Evolutionary conservation across 208 protist genomes (phyloP), one percentile per base, ranked within the genome.

Genomic region (Crithidia bombi): DNA sequence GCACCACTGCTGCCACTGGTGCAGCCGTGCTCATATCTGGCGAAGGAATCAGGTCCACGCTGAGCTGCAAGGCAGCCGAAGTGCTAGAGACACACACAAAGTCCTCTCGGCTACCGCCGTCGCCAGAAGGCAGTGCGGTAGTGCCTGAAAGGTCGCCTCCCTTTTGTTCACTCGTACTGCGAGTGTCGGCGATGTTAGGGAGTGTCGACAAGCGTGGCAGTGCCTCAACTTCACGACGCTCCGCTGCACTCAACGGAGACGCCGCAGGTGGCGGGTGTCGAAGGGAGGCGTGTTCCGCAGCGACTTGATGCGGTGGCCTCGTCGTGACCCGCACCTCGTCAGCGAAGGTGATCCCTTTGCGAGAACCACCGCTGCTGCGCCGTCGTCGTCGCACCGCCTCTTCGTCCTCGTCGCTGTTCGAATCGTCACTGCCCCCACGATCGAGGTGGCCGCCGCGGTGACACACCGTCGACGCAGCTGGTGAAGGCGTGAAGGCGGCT

Each of bases 341-440:
- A 26, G 70, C 62, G 41, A 76, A 76, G 30, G 70, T 70, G 47
- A 76, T 70, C 50, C 46, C 70, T 35, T 76, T 76, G 1, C 70
- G 62, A 15, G 44, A 36, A 0, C 63, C 70, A 14, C 63, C 56
- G 28, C 54, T 65, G 33, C 57, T 63, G 55, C 70, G 70, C 21
- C 62, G 55, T 7, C 63, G 63, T 25, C 36, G 63, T 30, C 62
- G 63, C 56, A 49, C 58, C 25, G 49, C 73, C 26, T 78, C 64
- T 57, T 76, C 59, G 25, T 66, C 43, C 21, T 47, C 52, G 5
- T 49, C 67, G 6, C 57, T 7, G 9, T 28, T 23, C 1, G 36
- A 47, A 23, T 46, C 36, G 36, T 32, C 12, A 12, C 15, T 23
- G 55, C 36, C 4, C 25, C 6, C 0, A 7, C 28, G 4, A 23